Percentiles rank a stretch among this genome's conserved stretches.
Conservation (phyloP, 768 basidiomycete species). For the Russula sp. region DNA sequence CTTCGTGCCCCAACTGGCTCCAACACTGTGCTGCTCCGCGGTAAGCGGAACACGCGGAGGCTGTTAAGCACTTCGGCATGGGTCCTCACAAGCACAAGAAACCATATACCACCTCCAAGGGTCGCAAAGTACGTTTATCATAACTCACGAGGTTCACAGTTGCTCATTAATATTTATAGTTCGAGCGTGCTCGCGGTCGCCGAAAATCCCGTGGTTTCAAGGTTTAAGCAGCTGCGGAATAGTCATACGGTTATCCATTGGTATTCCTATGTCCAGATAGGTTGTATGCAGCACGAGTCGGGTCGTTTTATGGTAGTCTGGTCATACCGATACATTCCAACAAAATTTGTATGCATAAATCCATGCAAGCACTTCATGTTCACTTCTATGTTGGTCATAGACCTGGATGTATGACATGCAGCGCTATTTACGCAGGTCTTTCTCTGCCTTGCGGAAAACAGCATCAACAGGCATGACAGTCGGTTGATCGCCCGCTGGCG, state of each 20-base stretch:
- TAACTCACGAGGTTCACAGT: not conserved
- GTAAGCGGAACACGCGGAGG: conserved; percentile 93
- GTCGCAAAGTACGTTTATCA: conserved; percentile 69
- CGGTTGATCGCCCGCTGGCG: not conserved
- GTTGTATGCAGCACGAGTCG: conserved; percentile 38
- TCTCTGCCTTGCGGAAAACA: conserved; percentile 21
- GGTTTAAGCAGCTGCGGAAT: conserved; percentile 57
- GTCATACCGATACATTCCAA: conserved; percentile 16
- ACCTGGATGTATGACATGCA: not conserved
- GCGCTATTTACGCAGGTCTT: conserved; percentile 18
- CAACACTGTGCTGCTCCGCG: conserved; percentile 92
- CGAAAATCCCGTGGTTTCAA: conserved; percentile 98
- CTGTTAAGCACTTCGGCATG: conserved; percentile 98
- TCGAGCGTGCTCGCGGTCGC: conserved; percentile 98
- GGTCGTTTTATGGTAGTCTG: conserved; percentile 21
- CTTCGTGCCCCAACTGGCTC: conserved; percentile 90
- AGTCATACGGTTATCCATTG: conserved; percentile 35
- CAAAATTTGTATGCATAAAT: conserved; percentile 27
- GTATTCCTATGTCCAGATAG: conserved; percentile 32
- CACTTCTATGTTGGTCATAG: not conserved
- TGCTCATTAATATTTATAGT: conserved; percentile 42
- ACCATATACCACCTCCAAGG: conserved; percentile 93
- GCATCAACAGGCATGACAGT: conserved; percentile 25
- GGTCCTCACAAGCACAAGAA: conserved; percentile 99
- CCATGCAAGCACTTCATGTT: conserved; percentile 12